phyloP scores from a whole-genome alignment of 148 eudicot genomes.

The Chenopodium formosanum region DNA sequence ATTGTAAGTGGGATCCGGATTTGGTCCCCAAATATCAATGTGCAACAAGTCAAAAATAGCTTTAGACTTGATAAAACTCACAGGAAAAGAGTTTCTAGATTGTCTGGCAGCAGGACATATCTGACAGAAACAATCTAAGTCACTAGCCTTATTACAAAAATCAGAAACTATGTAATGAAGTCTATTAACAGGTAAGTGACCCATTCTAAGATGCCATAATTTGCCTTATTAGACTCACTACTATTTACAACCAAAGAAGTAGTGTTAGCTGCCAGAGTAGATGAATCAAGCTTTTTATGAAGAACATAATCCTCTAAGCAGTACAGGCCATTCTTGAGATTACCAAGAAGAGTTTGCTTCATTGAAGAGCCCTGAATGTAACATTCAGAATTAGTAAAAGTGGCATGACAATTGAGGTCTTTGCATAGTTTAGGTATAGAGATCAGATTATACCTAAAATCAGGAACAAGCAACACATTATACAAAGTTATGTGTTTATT shows the following conservation, averaged over 20 bases:
- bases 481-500: not conserved
- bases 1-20: too few relatives aligned
- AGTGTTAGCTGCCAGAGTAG: too few relatives aligned
- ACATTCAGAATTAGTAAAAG: not conserved
- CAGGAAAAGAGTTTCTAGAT: not conserved
- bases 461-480: not conserved
- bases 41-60: too few relatives aligned
- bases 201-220: not conserved
- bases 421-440: not conserved
- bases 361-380: not conserved
- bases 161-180: too few relatives aligned
- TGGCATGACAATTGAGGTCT: not conserved
- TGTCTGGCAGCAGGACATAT: not conserved
- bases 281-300: accelerated
- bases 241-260: too few relatives aligned
- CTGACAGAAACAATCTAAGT: too few relatives aligned
- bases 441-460: not conserved
- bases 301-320: not conserved
- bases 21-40: not conserved
- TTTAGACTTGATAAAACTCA: not conserved
- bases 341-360: not conserved
- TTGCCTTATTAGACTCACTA: not conserved
- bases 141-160: too few relatives aligned
- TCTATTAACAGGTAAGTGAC: not conserved
- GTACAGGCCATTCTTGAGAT: not conserved